These are phyloP conservation scores for Hortiboletus flavorubellus DNA, from an alignment of 768 basidiomycete species.

Conservation along the genomic window DNA sequence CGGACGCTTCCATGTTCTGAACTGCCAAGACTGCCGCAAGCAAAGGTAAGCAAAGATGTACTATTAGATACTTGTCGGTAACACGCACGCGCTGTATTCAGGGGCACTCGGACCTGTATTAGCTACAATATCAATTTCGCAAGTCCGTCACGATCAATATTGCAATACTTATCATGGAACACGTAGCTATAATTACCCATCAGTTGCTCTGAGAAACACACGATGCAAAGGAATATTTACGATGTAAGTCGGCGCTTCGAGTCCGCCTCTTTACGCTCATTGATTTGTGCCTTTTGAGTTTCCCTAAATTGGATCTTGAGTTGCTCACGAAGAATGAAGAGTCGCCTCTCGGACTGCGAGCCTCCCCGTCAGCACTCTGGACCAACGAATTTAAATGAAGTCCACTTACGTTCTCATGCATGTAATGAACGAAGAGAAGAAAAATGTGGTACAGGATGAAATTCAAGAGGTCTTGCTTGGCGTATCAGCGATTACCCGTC, in stretches of 20 bases:
- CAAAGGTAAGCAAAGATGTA: not conserved
- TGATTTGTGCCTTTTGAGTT: slow-evolving; percentile 71
- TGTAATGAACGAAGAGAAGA: slow-evolving; percentile 73
- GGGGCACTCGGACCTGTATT: slow-evolving; percentile 72
- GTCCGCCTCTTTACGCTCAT: slow-evolving; percentile 71
- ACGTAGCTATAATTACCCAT: slow-evolving; percentile 49
- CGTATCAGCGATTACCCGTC: slow-evolving; percentile 4
- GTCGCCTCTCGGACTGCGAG: slow-evolving; percentile 48
- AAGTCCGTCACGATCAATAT: slow-evolving; percentile 5
- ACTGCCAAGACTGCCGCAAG: slow-evolving; percentile 62
- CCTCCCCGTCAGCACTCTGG: slow-evolving; percentile 1
- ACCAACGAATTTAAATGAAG: not conserved
- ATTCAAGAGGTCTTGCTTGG: slow-evolving; percentile 53
- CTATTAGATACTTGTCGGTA: not conserved
- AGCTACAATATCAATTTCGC: slow-evolving; percentile 13
- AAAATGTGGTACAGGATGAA: slow-evolving; percentile 79
- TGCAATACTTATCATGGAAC: slow-evolving; percentile 65
- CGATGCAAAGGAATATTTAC: slow-evolving; percentile 43
- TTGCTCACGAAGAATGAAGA: slow-evolving; percentile 69
- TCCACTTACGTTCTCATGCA: slow-evolving; percentile 53
- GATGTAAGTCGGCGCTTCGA: slow-evolving; percentile 80
- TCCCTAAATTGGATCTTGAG: slow-evolving; percentile 71
- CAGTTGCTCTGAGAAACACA: slow-evolving; percentile 1
- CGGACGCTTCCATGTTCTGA: slow-evolving; percentile 86
- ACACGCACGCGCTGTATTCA: slow-evolving; percentile 63